Evolutionary conservation across 2,329 filamentous ascomycete species (phyloP), one percentile per base, ranked within the genome.

Genomic region (Cyphellophora europaea): DNA sequence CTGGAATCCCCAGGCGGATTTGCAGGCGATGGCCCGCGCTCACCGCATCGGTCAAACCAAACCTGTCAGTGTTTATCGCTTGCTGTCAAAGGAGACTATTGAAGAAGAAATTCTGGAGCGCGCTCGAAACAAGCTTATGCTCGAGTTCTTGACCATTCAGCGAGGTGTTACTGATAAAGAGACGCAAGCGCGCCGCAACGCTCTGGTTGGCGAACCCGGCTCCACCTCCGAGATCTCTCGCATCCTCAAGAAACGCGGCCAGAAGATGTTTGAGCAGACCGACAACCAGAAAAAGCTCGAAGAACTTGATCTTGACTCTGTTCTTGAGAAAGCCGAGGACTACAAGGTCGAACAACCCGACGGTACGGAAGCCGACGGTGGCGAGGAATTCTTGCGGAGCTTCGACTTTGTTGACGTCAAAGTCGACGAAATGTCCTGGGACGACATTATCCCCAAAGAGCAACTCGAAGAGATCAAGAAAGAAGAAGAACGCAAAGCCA

Each of bases 231-330:
- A 95, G 53, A 96, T 96, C 47, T 93, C 91, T 43, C 83, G 84
- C 58, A 93, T 98, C 40, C 73, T 98, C 53, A 96, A 96, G 65
- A 87, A 89, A 62, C 82, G 91, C 49, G 93, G 91, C n/a, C 91
- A 95, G 55, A 94, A 91, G 61, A 93, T 98, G 81, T 98, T 98
- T 49, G 89, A 96, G 60, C 89, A 95, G 57, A 91, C 84, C 8
- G 85, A 86, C 40, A 98, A 98, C 55, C 91, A 98, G 59, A 82
- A 89, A 62, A 91, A 93, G 55, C 71, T 98, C 4, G 91, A 98
- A 61, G 87, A 95, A 59, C 78, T 98, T 15, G 91, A 98, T 56
- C 96, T 98, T 49, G 93, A 98, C 55, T 86, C 88, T 6, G 91
- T 98, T 25, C 75, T 98, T 11, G 91, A 91, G 51, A 95, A 95